Percentiles rank a stretch among this genome's conserved stretches.
Conservation (phyloP, 106 monocot genomes). For the Dendrobium chrysotoxum region DNA sequence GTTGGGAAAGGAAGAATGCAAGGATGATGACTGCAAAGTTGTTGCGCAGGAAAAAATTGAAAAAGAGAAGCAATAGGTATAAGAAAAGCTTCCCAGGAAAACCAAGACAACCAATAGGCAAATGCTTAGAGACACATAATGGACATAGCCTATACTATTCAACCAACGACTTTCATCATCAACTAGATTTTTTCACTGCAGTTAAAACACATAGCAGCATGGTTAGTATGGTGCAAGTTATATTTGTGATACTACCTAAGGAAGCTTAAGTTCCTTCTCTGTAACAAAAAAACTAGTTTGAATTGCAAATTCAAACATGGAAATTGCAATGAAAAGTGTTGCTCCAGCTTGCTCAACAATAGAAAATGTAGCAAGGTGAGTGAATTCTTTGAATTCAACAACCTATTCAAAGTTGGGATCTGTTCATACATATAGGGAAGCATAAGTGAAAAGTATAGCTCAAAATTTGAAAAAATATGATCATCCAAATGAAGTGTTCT, state of each 20-base stretch:
- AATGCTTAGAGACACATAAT: no score
- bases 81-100: constrained; percentile 79
- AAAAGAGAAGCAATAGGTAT: constrained; percentile 58
- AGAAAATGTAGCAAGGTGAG: no score
- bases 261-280: constrained; percentile 78
- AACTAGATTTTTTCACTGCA: no score
- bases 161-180: no score
- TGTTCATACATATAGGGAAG: constrained; percentile 19
- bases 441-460: background rate
- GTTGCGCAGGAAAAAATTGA: constrained; percentile 21
- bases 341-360: no score
- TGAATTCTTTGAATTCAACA: no score
- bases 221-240: no score
- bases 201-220: no score
- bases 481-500: constrained; percentile 4
- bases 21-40: constrained; percentile 64
- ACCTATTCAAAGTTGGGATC: constrained; percentile 55
- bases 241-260: no score
- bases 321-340: constrained; percentile 30
- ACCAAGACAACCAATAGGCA: constrained; percentile 19
- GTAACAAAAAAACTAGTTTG: constrained; percentile 83
- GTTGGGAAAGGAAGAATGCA: constrained; percentile 85
- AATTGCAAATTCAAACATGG: constrained; percentile 96
- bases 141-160: no score
- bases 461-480: background rate